These are phyloP conservation scores for Podila epigama DNA, from an alignment of 192 early-diverging fungal genomes.

Conservation along the genomic window DNA sequence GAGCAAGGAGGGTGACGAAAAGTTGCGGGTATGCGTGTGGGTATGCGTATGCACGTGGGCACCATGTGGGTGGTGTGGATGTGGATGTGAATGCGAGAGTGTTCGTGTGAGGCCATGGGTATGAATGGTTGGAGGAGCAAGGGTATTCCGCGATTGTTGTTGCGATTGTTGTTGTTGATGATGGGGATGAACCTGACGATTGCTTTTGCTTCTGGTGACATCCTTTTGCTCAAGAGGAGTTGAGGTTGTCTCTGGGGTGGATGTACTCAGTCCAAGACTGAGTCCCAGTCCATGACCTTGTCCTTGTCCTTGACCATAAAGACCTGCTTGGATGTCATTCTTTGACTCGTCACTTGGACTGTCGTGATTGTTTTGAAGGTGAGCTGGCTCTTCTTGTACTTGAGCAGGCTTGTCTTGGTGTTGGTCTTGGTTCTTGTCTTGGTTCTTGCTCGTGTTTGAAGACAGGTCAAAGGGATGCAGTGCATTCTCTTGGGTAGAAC, in stretches of 20 bases:
- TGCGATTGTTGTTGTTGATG: neutral
- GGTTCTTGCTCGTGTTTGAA: neutral
- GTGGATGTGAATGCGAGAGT: neutral
- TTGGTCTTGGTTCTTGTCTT: neutral
- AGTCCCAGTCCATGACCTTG: neutral
- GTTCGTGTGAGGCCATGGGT: neutral
- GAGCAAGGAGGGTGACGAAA: constrained; percentile 35
- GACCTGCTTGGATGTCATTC: neutral
- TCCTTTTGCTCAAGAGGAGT: neutral
- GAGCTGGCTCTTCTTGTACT: too few species aligned
- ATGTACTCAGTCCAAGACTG: neutral
- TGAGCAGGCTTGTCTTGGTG: too few species aligned
- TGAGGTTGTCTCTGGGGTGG: neutral
- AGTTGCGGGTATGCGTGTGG: constrained; percentile 32
- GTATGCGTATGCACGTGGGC: constrained; percentile 1
- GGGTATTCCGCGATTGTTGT: too few species aligned
- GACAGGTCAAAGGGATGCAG: neutral
- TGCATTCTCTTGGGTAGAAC: neutral
- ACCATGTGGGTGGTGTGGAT: neutral
- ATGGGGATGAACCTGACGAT: neutral
- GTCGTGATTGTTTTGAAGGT: neutral
- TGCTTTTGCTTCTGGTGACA: too few species aligned
- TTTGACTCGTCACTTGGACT: neutral
- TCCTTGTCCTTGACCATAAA: neutral
- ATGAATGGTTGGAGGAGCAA: too few species aligned